A percentile compares a stretch with the other conserved stretches of the same genome.
Conservation (phyloP, 257 asterid species). For the Plantago major region DNA sequence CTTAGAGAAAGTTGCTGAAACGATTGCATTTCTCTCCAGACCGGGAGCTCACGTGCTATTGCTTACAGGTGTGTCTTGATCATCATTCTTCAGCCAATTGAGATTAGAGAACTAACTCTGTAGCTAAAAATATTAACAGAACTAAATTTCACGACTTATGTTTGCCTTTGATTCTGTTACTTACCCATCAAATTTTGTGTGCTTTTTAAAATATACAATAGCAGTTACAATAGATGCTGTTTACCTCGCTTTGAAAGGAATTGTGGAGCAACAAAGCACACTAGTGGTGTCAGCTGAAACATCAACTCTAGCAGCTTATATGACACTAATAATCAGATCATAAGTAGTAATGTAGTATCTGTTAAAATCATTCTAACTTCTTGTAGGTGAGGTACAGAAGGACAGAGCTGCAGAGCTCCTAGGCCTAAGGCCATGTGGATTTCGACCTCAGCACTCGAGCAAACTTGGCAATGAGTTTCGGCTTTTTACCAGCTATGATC, state of each 20-base stretch:
- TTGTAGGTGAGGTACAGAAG: slow-evolving; percentile 75
- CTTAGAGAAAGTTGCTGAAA: slow-evolving; percentile 83
- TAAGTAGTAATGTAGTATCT: not conserved
- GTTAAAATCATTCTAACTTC: slow-evolving; percentile 5
- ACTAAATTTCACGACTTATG: not conserved
- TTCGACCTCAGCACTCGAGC: slow-evolving; percentile 86
- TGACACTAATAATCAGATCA: not conserved
- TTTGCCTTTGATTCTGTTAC: not conserved
- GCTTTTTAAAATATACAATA: not conserved
- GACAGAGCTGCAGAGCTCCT: slow-evolving; percentile 69
- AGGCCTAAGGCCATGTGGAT: slow-evolving; percentile 71
- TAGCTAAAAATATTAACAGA: not conserved
- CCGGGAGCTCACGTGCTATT: slow-evolving; percentile 61
- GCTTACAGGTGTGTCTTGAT: slow-evolving; percentile 63
- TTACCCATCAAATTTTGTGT: not conserved
- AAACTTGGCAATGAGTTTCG: slow-evolving; percentile 96
- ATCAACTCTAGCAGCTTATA: not conserved
- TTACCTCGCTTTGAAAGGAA: not conserved
- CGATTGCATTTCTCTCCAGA: slow-evolving; percentile 55
- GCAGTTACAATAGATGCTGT: not conserved
- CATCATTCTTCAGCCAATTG: slow-evolving; percentile 2
- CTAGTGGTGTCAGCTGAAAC: slow-evolving; percentile 4
- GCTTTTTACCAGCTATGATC: slow-evolving; percentile 81
- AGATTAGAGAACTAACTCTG: not conserved
- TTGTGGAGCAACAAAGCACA: not conserved